Conservation (phyloP, 768 basidiomycete genomes). For the Rhodotorula toruloides region DNA sequence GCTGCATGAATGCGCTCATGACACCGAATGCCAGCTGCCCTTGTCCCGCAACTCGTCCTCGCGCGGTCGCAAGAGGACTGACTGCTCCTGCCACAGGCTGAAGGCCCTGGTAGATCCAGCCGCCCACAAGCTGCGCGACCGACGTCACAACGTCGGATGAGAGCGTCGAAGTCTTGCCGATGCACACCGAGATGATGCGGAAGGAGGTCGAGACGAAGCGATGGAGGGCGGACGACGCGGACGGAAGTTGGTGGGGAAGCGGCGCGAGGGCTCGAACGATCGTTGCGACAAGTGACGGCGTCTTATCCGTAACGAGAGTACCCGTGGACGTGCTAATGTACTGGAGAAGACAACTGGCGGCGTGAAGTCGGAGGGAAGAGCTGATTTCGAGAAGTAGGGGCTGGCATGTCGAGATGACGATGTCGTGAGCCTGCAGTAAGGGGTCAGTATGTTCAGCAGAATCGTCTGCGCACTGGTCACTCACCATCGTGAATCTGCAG, state of each 20-base stretch:
- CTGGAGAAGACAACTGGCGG: slow-evolving; percentile 16
- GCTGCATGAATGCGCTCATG: slow-evolving; percentile 19
- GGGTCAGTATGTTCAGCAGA: neutral
- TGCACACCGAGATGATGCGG: slow-evolving; percentile 17
- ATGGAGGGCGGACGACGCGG: neutral
- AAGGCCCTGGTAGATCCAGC: slow-evolving; percentile 18
- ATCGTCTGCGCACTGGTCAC: neutral
- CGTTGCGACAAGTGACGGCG: neutral
- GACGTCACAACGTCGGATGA: neutral
- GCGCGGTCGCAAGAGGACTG: neutral
- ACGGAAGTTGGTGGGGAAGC: slow-evolving; percentile 4
- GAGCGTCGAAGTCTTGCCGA: neutral
- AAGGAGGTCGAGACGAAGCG: slow-evolving; percentile 24
- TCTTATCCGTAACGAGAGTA: accelerated
- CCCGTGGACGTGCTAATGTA: neutral
- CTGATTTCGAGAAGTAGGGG: slow-evolving; percentile 10
- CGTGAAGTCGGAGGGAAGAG: slow-evolving; percentile 4
- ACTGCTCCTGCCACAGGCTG: neutral
- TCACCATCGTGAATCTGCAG: neutral
- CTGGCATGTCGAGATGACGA: neutral
- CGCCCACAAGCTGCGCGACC: neutral
- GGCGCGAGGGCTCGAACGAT: slow-evolving; percentile 9
- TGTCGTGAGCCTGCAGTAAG: neutral
- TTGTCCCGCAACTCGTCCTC: neutral
- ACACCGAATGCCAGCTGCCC: slow-evolving; percentile 22